Conservation (phyloP, 805 yeast species). For the Yarrowia deformans region DNA sequence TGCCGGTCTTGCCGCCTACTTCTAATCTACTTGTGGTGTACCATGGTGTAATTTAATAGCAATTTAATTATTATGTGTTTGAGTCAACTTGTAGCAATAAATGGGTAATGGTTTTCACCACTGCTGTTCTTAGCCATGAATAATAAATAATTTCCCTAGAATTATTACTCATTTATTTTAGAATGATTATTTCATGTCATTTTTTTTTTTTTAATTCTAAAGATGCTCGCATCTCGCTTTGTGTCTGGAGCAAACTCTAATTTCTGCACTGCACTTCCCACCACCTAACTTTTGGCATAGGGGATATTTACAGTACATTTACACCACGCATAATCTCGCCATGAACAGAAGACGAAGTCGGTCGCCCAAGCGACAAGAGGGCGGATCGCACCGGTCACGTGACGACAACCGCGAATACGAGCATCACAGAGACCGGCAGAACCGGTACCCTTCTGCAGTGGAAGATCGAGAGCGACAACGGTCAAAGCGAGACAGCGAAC, state of each 20-base stretch:
- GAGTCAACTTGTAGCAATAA: too few relatives aligned
- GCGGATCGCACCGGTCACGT: constrained; percentile 1
- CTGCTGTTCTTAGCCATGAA: too few relatives aligned
- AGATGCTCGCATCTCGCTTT: too few relatives aligned
- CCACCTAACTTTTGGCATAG: constrained; percentile 3
- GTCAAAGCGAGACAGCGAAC: not conserved
- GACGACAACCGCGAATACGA: not conserved
- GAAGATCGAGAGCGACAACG: constrained; percentile 23
- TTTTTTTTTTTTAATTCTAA: too few relatives aligned
- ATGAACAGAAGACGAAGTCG: constrained; percentile 24
- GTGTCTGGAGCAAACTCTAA: not conserved
- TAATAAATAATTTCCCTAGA: too few relatives aligned
- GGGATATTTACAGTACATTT: not conserved
- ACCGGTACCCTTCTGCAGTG: constrained; percentile 16
- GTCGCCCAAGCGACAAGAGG: constrained; percentile 3
- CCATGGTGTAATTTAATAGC: too few relatives aligned
- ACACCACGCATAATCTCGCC: not conserved
- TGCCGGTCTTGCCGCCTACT: not conserved
- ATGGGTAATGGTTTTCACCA: too few relatives aligned
- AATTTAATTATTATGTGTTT: too few relatives aligned
- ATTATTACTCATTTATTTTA: too few relatives aligned
- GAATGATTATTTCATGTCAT: too few relatives aligned
- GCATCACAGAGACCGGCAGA: not conserved
- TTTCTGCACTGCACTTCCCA: constrained; percentile 2
- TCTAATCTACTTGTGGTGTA: not conserved